Evolutionary conservation across 257 asterid species (phyloP), one percentile per base, ranked within the genome.

Genomic region (Salvia rosmarinus): DNA sequence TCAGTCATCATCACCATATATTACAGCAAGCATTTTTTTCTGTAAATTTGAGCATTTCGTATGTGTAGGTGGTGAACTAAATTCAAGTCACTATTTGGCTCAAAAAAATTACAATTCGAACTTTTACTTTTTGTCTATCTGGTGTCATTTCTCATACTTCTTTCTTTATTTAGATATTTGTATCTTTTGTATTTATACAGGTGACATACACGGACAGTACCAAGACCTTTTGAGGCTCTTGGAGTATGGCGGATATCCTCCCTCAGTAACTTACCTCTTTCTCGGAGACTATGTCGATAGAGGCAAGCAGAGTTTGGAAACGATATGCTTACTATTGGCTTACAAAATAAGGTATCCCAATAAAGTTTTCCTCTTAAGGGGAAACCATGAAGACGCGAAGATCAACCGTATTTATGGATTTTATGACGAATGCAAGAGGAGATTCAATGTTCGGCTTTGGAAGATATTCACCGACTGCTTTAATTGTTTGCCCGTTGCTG

Each of bases 181-280:
- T 6, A 39, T 65, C 16, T 5, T 30, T 20, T 52, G 34, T 61
- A 21, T 23, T 69, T 10, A 40, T 73, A 12, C 84, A 90, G 96
- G 96, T 66, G 96, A 90, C 77, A 83, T 90, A 74, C 96, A 90
- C 28, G 96, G 96, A 16, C 96, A 90, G 69, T 90, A 88, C 80
- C 91, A 85, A 65, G 96, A 90, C 75, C 81, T 88, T 14, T 77
- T 90, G 57, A 83, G 87, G 78, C 82, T 88, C 2, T 90, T 90
- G 19, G 96, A 90, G 49, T 85, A 81, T 19, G 95, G 96, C 25
- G 96, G 93, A 9, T 86, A 56, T 42, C 96, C 96, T 64, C 95
- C 96, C 7, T 35, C 88, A 1, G 89, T 87, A 68, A 86, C 82
- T 61, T 90, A 90, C 76, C 90, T 90, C 69, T 90, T 90, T 71